These are phyloP conservation scores for Colletotrichum lini DNA, from an alignment of 2,329 filamentous ascomycete species.

Conservation along the genomic window DNA sequence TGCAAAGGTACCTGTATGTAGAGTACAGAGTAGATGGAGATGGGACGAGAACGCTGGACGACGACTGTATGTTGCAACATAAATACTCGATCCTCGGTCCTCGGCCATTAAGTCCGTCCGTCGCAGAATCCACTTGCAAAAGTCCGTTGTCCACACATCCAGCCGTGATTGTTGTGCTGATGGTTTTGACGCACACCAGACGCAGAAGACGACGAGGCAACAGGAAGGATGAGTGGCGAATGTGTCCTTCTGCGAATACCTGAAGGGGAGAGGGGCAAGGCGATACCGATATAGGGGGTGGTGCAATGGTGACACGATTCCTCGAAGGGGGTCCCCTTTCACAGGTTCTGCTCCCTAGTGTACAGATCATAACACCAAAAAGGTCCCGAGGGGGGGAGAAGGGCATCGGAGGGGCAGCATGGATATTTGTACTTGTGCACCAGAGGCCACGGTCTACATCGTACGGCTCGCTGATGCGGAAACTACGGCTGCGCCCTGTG, in stretches of 20 bases:
- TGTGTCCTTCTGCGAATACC: constrained; percentile 23
- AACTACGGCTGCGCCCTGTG: constrained; percentile 24
- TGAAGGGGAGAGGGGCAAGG: constrained; percentile 9
- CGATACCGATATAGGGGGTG: neutral
- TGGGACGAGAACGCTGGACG: constrained; percentile 13
- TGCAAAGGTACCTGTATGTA: neutral
- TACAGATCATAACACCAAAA: neutral
- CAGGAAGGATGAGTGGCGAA: constrained; percentile 34
- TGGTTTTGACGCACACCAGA: constrained; percentile 1
- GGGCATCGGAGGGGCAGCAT: constrained; percentile 7
- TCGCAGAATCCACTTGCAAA: constrained; percentile 8
- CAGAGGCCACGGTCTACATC: constrained; percentile 12
- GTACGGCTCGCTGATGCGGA: constrained; percentile 32
- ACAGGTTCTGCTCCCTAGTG: neutral
- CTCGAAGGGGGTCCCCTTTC: neutral
- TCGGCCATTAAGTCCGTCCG: constrained; percentile 11
- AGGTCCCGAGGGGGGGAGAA: neutral
- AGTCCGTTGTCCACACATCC: neutral
- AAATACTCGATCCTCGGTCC: constrained; percentile 9
- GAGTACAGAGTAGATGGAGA: constrained; percentile 1
- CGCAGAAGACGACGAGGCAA: constrained; percentile 12
- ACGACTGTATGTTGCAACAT: neutral
- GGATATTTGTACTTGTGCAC: neutral
- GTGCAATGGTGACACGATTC: no score
- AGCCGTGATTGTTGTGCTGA: no score